Evolutionary conservation across 176 grass and related monocot species (phyloP), one percentile per base, ranked within the genome.

Genomic region (Carex cristatella): DNA sequence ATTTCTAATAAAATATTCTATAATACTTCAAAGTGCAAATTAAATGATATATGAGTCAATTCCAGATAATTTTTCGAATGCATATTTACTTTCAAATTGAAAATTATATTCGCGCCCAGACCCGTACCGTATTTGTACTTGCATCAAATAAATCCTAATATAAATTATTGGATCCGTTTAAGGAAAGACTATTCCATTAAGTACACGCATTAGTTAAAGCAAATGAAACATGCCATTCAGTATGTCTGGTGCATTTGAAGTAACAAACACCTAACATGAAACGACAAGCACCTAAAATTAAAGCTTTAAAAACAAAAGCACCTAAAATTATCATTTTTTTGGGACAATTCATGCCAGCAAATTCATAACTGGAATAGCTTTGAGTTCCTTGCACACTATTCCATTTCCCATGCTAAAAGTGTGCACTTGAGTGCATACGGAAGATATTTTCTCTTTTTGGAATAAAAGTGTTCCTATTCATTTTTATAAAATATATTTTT

Each of bases 301-400:
- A 23, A 23, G 0, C 23, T 23, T 23, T 23, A 23, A 23, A 23
- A 23, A 23, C 23, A 23, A 23, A 53, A 28, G 71, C 10, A 28
- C 44, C 71, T 75, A 53, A 75, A 75, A 53, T 10, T 75, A 53
- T 75, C 71, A 75, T 27, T 28, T 74, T 70, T 74, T 51, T 70
- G 7, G 37, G 37, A 10, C 67, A 42, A 38, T 44, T 70, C 16
- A 42, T 70, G 67, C 67, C 37, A 70, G 67, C n/a, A 38, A 70
- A 38, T 44, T 70, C 7, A 70, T 19, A 75, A 75, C 12, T 27
- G 71, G 18, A 28, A 11, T 65, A 10, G 46, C 12, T 27, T 53
- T n/a, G 13, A 40, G 44, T 75, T 53, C 13, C 42, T 49, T 75
- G 46, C 71, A 75, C 71, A 75, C 44, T 53, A 75, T 53, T 75